phyloP scores from a whole-genome alignment of 2,329 filamentous ascomycete species.

The Hypoxylon sp. region DNA sequence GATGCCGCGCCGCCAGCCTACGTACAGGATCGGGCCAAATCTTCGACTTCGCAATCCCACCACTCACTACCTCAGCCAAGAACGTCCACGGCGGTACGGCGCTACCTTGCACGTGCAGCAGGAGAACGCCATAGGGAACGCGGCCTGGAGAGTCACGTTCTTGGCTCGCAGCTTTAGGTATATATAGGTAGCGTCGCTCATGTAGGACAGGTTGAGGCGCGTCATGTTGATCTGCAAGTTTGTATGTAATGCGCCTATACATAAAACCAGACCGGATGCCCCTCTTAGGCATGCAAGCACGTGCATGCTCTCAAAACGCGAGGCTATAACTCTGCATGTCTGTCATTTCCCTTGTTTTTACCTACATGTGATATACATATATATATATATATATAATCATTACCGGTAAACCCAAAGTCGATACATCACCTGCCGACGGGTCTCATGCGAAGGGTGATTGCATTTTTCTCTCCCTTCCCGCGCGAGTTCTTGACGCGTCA shows the following conservation, averaged over 20 bases:
- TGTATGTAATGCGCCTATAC: slow-evolving; percentile 12
- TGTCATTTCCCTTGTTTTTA: slow-evolving; percentile 5
- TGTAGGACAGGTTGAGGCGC: slow-evolving; percentile 17
- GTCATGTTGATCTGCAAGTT: slow-evolving; percentile 19
- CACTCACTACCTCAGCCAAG: slow-evolving; percentile 10
- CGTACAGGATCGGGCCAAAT: slow-evolving; percentile 39
- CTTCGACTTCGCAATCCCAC: slow-evolving; percentile 13
- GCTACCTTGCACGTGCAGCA: slow-evolving; percentile 11
- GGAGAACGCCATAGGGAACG: slow-evolving; percentile 1
- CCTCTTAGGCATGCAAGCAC: neutral
- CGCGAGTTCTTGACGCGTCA: slow-evolving; percentile 18
- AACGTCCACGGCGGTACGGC: neutral
- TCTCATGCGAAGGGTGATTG: slow-evolving; percentile 35
- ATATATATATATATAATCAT: neutral
- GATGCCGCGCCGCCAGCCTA: slow-evolving; percentile 36
- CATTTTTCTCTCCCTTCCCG: slow-evolving; percentile 23
- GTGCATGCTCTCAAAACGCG: slow-evolving; percentile 13
- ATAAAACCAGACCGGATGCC: slow-evolving; percentile 28
- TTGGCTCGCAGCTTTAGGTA: slow-evolving; percentile 20
- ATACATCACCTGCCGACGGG: slow-evolving; percentile 3
- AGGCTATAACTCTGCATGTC: slow-evolving; percentile 15
- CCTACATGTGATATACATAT: neutral
- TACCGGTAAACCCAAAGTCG: neutral
- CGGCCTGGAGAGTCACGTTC: slow-evolving; percentile 8
- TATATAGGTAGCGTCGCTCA: neutral